Percentiles rank a stretch among this genome's conserved stretches.
phyloP scores from a whole-genome alignment of 2,329 filamentous ascomycete genomes.

The Hawksworthiomyces lignivorus region DNA sequence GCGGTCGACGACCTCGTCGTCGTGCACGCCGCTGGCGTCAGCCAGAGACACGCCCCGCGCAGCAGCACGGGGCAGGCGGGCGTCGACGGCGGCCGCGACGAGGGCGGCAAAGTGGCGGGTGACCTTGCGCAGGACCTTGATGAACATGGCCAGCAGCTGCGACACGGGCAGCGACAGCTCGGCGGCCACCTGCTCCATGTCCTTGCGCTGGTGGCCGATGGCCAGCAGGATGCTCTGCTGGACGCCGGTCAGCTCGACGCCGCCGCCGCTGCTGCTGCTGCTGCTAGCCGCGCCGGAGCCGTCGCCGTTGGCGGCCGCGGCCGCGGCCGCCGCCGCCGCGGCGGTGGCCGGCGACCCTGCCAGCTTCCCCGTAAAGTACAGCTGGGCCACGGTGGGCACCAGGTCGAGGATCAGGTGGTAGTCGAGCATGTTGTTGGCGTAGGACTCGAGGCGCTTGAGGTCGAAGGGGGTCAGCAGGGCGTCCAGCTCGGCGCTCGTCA shows the following conservation, averaged over 20 bases:
- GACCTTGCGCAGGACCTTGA: conserved; percentile 89
- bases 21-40: conserved; percentile 56
- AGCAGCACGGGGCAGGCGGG: conserved; percentile 53
- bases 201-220: conserved; percentile 84
- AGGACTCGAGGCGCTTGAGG: conserved; percentile 87
- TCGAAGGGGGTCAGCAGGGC: conserved; percentile 79
- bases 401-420: conserved; percentile 96
- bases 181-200: conserved; percentile 68
- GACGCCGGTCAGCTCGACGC: conserved; percentile 67
- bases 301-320: background rate
- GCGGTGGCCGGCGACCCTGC: conserved; percentile 25
- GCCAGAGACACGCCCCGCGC: conserved; percentile 50
- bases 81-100: conserved; percentile 65
- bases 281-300: background rate
- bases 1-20: conserved; percentile 58
- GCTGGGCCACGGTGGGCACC: conserved; percentile 68
- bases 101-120: conserved; percentile 68
- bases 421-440: conserved; percentile 94
- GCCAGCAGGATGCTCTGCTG: conserved; percentile 85
- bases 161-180: conserved; percentile 67
- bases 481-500: conserved; percentile 73
- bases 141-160: conserved; percentile 92
- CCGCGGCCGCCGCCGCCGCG: conserved; percentile 11
- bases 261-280: conserved; percentile 13
- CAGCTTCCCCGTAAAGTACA: conserved; percentile 80